Evolutionary conservation across 768 basidiomycete genomes (phyloP), one percentile per base, ranked within the genome.

Genomic region (Crucibulum laeve): DNA sequence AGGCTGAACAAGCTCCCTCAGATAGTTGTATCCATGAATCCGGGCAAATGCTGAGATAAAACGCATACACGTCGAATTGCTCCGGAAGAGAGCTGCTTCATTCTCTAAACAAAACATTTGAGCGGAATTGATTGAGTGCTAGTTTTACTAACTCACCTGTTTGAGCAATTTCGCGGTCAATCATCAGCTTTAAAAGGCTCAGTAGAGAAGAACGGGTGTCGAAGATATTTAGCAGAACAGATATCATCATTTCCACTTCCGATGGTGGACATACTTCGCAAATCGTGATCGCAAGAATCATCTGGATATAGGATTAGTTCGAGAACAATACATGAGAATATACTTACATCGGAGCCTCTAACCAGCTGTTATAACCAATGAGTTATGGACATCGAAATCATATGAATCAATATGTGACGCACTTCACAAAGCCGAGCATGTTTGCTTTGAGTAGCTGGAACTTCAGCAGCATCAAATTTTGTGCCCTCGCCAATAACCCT

Each of bases 1-100:
- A 3, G 91, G 90, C 33, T 76, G 69, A 36, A 95, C 76, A 18
- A 94, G 72, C 35, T 74, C 79, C 15, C 92, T 77, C n/a, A 96
- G 69, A 60, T 95, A 96, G 45, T 84, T 82, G 61, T 95, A 96
- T 3, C 93, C 94, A 48, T 93, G 90, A n/a, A 87, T 80, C 56
- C 76, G 82, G 3, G 89, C 90, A 53, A 94, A 94, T 1, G 83
- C 80, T 4, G 90, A 90, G 35, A 96, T 65, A 45, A 97, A 84
- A 33, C 87, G 71, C n/a, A 87, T 88, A 53, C 84, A 91, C 1
- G 87, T 88, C 2, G 87, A 85, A 60, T 95, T 96, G 47, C 87
- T 74, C 39, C 94, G 76, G 69, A 97, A 96, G 5, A 97, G 66
- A n/a, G 78, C 75, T 1, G 82, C 72, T 49, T 94, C 90, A 52